Base-by-base conservation (phyloP, 1,284 basidiomycete genomes). In the Pseudozyma thailandica region DNA sequence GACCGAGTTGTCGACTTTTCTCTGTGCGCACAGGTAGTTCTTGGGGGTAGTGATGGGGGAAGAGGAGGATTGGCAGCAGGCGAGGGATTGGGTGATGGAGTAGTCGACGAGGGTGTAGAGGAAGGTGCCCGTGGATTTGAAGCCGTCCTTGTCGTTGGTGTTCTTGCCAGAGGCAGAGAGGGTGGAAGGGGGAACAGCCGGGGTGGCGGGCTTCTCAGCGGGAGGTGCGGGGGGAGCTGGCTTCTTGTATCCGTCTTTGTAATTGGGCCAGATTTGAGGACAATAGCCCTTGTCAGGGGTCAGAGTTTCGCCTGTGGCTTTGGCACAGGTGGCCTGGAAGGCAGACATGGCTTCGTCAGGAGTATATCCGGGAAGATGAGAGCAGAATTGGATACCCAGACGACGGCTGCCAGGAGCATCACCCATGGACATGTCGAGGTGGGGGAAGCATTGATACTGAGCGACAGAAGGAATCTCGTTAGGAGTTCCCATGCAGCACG, bases 241-340 rank as follows among this genome's bases (percentile, higher is more conserved):
- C 44, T 62, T 57, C 45, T 49, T 39, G 16, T 64, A 71, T 3
- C 42, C 33, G 15, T 51, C 49, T 5, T 35, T 23, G 33, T 60
- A 71, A 37, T 71, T 71, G 2, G 48, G 48, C 57, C 61, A 71
- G 33, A 33, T 31, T 23, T 56, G 56, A 10, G 68, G 68, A 48
- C 60, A 63, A n/a, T 41, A 57, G 6, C 52, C 37, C 6, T 54
- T 38, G 2, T 60, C 60, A 13, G 50, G 33, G n/a, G n/a, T 31
- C 15, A 62, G 18, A 0, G 35, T 0, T 21, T 59, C 56, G 6
- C 63, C 63, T 0, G 26, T 39, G 2, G 2, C n/a, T 21, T 44
- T 2, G 0, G 23, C 38, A 26, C 68, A 71, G 20, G n/a, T 10
- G 1, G 15, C 33, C 6, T 71, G 23, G 35, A 71, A 64, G 16